Conservation (phyloP, 1,284 basidiomycete species). For the Puccinia hordei region DNA sequence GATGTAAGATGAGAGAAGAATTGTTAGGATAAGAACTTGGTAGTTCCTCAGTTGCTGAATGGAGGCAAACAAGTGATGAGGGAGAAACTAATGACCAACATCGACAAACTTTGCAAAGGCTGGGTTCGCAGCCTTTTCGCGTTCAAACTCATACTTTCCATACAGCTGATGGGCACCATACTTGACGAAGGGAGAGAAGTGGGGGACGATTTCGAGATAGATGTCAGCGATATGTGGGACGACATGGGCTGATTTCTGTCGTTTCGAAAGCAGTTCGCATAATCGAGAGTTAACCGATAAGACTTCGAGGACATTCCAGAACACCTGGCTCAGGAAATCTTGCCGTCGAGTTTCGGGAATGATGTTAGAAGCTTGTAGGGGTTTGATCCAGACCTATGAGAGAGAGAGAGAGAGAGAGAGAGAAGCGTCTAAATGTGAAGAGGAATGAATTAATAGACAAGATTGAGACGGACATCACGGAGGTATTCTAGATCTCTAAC, state of each 20-base stretch:
- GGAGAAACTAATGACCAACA: constrained; percentile 62
- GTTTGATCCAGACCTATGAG: constrained; percentile 83
- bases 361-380: constrained; percentile 72
- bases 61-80: no score
- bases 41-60: no score
- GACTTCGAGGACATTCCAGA: constrained; percentile 97
- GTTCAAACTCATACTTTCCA: constrained; percentile 98
- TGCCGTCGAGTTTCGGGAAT: constrained; percentile 76
- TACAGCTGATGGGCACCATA: constrained; percentile 97
- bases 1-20: neutral
- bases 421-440: neutral
- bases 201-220: constrained; percentile 80
- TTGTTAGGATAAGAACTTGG: neutral
- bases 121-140: constrained; percentile 89
- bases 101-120: constrained; percentile 97
- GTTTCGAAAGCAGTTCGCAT: constrained; percentile 88
- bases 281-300: constrained; percentile 85
- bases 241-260: constrained; percentile 90
- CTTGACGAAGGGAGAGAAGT: constrained; percentile 85
- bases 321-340: constrained; percentile 89
- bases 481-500: constrained; percentile 97
- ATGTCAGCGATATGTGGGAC: constrained; percentile 92
- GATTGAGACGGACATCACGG: constrained; percentile 71
- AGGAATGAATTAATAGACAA: neutral
- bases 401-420: constrained; percentile 22